Evolutionary conservation across 1,284 basidiomycete genomes (phyloP), one percentile per base, ranked within the genome.

Genomic region (Puccinia coronata): DNA sequence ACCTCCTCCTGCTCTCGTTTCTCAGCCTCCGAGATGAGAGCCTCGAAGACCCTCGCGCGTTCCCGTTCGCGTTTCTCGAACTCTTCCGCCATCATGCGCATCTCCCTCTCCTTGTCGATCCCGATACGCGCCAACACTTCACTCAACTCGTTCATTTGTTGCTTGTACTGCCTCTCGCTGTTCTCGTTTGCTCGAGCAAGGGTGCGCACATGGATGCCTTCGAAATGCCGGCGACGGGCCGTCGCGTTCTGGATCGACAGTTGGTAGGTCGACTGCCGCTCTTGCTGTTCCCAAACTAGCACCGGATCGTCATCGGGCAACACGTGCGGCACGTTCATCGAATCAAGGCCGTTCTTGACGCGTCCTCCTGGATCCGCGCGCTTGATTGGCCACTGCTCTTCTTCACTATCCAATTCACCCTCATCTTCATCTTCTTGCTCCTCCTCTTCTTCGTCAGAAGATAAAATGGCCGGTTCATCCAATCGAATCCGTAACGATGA

Each of bases 71-170:
- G 63, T 47, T 70, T 79, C 39, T 79, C 76, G 25, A 79, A 79
- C 51, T 51, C 65, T 31, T 79, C 49, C 9, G 63, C 65, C 12
- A 79, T 36, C 3, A 70, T 6, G 1, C 49, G 47, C 51, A 79
- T 79, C 36, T 79, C 65, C 49, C 51, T 70, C 39, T 69, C 63
- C 34, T 79, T 69, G 39, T 79, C 53, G 8, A 79, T 39, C 20
- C 67, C 76, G 23, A 79, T 79, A 16, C 67, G 63, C 4, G 39
- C 49, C 36, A 79, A 41, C 28, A 79, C 47, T 63, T 80, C 53
- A 36, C 69, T 80, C n/a, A 72, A 47, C 31, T 80, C 78, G 36
- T 80, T 65, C 78, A 72, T 72, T 41, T 80, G 55, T 39, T 80
- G 69, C 31, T 80, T 63, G 53, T 80, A 41, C 16, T 61, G 31